A percentile compares a stretch with the other conserved stretches of the same genome.
These are phyloP conservation scores for Diaporthe vexans DNA, from an alignment of 2,329 filamentous ascomycete genomes.

Conservation along the genomic window DNA sequence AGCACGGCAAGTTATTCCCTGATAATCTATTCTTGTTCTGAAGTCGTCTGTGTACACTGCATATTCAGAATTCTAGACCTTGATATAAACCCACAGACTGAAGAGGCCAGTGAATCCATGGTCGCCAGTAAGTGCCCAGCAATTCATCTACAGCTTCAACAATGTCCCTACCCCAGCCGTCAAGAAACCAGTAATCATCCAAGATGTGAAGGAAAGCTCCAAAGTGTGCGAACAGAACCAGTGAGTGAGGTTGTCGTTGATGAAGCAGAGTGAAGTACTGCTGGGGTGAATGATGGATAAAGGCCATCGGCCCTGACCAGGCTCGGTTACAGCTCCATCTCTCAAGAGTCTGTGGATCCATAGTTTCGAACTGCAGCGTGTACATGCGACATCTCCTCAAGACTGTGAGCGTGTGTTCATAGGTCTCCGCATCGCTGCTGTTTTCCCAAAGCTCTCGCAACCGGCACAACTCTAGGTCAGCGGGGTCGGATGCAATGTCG, in stretches of 20 bases:
- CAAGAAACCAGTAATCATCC: conserved; percentile 3
- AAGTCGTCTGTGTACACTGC: too few relatives aligned
- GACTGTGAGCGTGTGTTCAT: background rate
- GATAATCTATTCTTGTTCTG: too few relatives aligned
- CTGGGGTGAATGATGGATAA: background rate
- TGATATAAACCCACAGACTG: background rate
- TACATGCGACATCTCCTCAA: background rate
- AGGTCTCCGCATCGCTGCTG: background rate
- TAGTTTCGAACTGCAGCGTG: background rate
- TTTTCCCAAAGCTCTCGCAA: background rate
- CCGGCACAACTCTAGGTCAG: background rate
- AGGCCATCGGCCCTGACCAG: background rate
- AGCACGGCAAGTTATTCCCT: too few relatives aligned
- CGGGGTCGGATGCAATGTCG: background rate
- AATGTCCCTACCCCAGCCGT: conserved; percentile 1
- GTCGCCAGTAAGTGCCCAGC: background rate
- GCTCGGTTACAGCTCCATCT: background rate
- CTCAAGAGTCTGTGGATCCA: background rate
- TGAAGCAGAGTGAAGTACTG: background rate
- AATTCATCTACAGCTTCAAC: background rate
- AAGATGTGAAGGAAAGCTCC: background rate
- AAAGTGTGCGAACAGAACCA: background rate
- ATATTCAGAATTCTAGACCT: background rate
- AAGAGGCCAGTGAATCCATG: background rate
- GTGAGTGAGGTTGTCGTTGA: background rate